Evolutionary conservation across 2,329 filamentous ascomycete species (phyloP).

Genomic region (Calonectria montana): DNA sequence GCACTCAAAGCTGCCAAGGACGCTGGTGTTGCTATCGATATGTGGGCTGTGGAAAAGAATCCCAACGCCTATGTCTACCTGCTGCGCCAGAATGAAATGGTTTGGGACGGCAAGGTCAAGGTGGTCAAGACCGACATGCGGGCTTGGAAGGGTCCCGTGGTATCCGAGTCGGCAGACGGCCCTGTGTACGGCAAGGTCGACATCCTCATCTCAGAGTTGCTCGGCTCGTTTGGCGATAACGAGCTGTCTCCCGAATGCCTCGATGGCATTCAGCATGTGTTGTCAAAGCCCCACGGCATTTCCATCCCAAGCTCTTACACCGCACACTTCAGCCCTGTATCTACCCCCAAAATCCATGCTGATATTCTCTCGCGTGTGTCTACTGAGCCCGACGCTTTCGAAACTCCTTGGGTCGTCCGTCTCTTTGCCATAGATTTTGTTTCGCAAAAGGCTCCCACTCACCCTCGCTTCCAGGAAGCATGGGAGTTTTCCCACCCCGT

Average conservation of each 20-base stretch:
- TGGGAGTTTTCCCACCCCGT: slow-evolving; percentile 87
- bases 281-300: slow-evolving; percentile 83
- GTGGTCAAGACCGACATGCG: slow-evolving; percentile 98
- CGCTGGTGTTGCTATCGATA: slow-evolving; percentile 81
- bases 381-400: slow-evolving; percentile 78
- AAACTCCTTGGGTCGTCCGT: slow-evolving; percentile 95
- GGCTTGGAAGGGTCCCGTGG: slow-evolving; percentile 86
- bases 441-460: slow-evolving; percentile 70
- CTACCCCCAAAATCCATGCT: slow-evolving; percentile 85
- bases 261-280: slow-evolving; percentile 92
- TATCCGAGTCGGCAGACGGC: slow-evolving; percentile 56
- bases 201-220: slow-evolving; percentile 91
- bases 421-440: slow-evolving; percentile 91
- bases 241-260: slow-evolving; percentile 97
- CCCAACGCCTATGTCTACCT: slow-evolving; percentile 96
- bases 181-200: slow-evolving; percentile 78
- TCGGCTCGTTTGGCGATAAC: slow-evolving; percentile 97
- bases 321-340: slow-evolving; percentile 91
- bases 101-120: slow-evolving; percentile 85
- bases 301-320: slow-evolving; percentile 95
- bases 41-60: slow-evolving; percentile 98
- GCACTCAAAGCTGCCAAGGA: slow-evolving; percentile 82
- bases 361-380: slow-evolving; percentile 76
- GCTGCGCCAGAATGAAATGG: slow-evolving; percentile 82
- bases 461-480: slow-evolving; percentile 75